Evolutionary conservation across 2,329 filamentous ascomycete genomes (phyloP), one percentile per base, ranked within the genome.

Genomic region (Fusarium pseudonygamai): DNA sequence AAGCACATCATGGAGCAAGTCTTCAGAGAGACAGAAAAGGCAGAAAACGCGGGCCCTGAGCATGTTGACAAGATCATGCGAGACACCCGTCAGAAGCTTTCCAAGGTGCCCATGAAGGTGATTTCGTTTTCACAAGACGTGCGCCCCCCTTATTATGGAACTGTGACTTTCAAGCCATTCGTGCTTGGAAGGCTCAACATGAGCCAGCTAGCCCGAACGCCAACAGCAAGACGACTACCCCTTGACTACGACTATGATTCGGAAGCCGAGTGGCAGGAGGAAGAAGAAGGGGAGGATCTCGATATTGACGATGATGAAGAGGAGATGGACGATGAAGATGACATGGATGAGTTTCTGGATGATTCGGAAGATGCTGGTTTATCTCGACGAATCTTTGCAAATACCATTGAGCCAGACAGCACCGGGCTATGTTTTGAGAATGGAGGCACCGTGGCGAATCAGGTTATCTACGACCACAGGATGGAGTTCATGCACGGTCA

Each of bases 261-360:
- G 7, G 93, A 97, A 80, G 93, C 90, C 11, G 94, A 96, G 79
- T 97, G 93, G 93, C 92, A 95, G 78, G 93, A 95, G 78, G 93
- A 94, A 65, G 88, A 92, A 69, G 89, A 84, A 64, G 92, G 92
- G 32, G 92, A 93, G 47, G 91, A 93, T 56, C 87, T 93, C 20
- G 88, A 91, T 6, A 85, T 91, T 32, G 92, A 93, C 26, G 91
- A 93, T 14, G 87, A 88, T 34, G 89, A 88, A 84, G 95, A 88
- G 85, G 95, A 88, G n/a, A 72, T 86, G 1, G 92, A 93, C 64
- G 92, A 93, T 63, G 92, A 90, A n/a, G 93, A 93, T 22, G 95
- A 97, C 67, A 93, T 97, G 91, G 93, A 94, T 8, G 95, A 91
- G 24, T 98, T 98, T 78, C 85, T 98, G 4, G 95, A 97, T 75